Evolutionary conservation across 805 yeast species (phyloP).

Genomic region (Lachancea meyersii): DNA sequence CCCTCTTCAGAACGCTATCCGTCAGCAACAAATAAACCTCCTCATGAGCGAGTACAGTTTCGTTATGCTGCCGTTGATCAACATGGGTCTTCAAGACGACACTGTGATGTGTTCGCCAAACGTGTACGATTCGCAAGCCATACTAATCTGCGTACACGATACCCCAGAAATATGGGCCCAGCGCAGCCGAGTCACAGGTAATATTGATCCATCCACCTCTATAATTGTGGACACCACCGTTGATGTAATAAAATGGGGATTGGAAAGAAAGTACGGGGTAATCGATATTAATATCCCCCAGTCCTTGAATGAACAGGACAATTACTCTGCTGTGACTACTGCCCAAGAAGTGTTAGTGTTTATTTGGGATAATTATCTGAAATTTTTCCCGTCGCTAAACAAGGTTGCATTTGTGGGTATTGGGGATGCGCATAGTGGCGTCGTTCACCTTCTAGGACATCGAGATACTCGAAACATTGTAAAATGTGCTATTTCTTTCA

Average conservation of each 20-base stretch:
- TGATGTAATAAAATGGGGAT: slow-evolving; percentile 64
- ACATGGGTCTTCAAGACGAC: slow-evolving; percentile 32
- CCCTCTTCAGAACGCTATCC: slow-evolving; percentile 64
- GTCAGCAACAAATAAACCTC: slow-evolving; percentile 60
- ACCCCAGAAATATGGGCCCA: slow-evolving; percentile 91
- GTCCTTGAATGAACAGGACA: slow-evolving; percentile 37
- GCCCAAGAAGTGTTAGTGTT: slow-evolving; percentile 74
- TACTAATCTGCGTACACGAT: slow-evolving; percentile 75
- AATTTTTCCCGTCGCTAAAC: slow-evolving; percentile 57
- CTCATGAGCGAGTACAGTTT: slow-evolving; percentile 52
- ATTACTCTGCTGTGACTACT: slow-evolving; percentile 56
- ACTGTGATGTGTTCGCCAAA: slow-evolving; percentile 52
- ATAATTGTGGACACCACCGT: slow-evolving; percentile 70
- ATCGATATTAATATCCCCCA: slow-evolving; percentile 81
- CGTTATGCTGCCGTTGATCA: slow-evolving; percentile 58
- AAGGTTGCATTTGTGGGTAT: slow-evolving; percentile 72
- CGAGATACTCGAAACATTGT: slow-evolving; percentile 60
- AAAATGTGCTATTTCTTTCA: slow-evolving; percentile 62
- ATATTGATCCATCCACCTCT: slow-evolving; percentile 64
- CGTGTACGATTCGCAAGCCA: slow-evolving; percentile 58
- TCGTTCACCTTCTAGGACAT: slow-evolving; percentile 83
- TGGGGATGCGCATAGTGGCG: slow-evolving; percentile 84
- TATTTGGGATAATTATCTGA: slow-evolving; percentile 86
- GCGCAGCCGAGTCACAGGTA: slow-evolving; percentile 71
- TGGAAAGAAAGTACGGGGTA: slow-evolving; percentile 58